Evolutionary conservation across 2,329 filamentous ascomycete species (phyloP).

Genomic region (Lecanicillium sp.): DNA sequence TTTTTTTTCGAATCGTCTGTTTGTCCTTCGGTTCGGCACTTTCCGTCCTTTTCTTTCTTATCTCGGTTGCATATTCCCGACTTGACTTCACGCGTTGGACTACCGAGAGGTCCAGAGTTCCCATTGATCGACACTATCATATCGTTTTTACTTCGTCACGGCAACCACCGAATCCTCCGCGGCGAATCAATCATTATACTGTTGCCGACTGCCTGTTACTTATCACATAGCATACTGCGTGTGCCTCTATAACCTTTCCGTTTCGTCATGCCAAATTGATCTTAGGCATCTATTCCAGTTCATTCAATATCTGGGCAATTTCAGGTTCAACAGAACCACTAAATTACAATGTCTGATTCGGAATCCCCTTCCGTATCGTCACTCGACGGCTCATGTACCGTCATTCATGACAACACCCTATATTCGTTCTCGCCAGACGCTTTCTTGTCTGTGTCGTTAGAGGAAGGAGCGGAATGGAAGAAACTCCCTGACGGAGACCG

Average conservation of each 20-base stretch:
- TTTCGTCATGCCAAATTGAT: conserved; percentile 26
- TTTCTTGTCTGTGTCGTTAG: conserved; percentile 66
- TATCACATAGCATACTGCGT: neutral
- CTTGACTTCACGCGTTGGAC: no score
- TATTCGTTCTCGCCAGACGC: conserved; percentile 72
- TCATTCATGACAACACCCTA: conserved; percentile 71
- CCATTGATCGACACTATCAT: no score
- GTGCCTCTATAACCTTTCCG: conserved; percentile 16
- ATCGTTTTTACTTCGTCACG: no score
- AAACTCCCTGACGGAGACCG: conserved; percentile 55
- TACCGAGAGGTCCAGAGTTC: no score
- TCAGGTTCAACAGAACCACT: conserved; percentile 3
- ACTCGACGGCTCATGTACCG: conserved; percentile 72
- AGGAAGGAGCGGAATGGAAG: conserved; percentile 64
- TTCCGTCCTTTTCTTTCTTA: no score
- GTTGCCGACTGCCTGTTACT: neutral
- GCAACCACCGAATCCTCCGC: no score
- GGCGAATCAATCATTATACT: no score
- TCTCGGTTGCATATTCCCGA: no score
- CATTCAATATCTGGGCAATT: neutral
- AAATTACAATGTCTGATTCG: conserved; percentile 57
- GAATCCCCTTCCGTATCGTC: conserved; percentile 49
- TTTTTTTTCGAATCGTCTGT: no score
- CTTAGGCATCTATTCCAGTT: neutral
- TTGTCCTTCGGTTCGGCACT: no score